Evolutionary conservation across 306 rosid species (phyloP).

Genomic region (Lathyrus sativus): DNA sequence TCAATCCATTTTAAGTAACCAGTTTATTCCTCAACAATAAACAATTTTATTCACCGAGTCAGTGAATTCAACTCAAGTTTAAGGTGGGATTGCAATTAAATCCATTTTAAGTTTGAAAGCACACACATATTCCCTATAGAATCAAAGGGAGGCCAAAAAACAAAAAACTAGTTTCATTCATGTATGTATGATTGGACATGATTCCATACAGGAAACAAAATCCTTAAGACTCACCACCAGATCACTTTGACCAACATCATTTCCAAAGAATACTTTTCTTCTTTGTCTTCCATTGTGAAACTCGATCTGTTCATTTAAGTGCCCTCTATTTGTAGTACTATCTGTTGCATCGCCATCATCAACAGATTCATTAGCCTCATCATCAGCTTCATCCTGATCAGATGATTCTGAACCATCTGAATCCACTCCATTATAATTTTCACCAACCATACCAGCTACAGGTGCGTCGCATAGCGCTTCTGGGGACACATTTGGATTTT

Average conservation of each 20-base stretch:
- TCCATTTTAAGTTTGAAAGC: neutral
- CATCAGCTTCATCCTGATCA: conserved; percentile 49
- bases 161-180: conserved; percentile 16
- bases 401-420: conserved; percentile 54
- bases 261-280: conserved; percentile 67
- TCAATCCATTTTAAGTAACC: neutral
- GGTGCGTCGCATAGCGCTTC: conserved; percentile 43
- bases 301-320: conserved; percentile 69
- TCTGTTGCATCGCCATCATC: conserved; percentile 39
- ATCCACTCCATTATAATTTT: conserved; percentile 46
- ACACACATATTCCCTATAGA: neutral
- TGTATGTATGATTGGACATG: neutral
- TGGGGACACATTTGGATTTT: conserved; percentile 43
- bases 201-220: conserved; percentile 22
- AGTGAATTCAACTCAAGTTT: neutral
- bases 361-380: conserved; percentile 40
- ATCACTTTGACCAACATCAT: conserved; percentile 53
- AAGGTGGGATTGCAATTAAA: conserved; percentile 7
- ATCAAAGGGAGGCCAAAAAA: conserved; percentile 17
- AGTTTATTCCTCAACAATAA: neutral
- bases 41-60: neutral
- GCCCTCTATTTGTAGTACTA: conserved; percentile 36
- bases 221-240: conserved; percentile 52
- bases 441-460: conserved; percentile 41
- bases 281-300: conserved; percentile 73